A percentile compares a stretch with the other conserved stretches of the same genome.
phyloP scores from a whole-genome alignment of 73 alveolate genomes.

The Vitrella brassicaformis region DNA sequence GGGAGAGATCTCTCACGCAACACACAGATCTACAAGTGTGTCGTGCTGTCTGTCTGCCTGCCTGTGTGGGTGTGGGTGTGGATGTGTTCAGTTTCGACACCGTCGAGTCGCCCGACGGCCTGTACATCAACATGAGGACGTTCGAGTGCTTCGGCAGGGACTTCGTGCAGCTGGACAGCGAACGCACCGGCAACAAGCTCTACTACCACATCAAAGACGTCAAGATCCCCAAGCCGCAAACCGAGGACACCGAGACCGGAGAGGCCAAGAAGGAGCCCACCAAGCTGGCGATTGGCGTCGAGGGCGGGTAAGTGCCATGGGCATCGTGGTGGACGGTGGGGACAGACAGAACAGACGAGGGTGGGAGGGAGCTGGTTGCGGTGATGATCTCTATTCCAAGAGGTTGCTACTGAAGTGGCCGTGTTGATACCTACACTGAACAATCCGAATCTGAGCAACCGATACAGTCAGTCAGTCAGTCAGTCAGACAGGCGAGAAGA shows the following conservation, averaged over 20 bases:
- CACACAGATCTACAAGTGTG: too few relatives aligned
- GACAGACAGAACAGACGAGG: too few relatives aligned
- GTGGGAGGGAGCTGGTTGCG: too few relatives aligned
- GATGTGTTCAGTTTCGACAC: not conserved
- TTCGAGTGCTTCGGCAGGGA: not conserved
- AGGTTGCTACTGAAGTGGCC: too few relatives aligned
- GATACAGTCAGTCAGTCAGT: too few relatives aligned
- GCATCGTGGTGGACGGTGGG: too few relatives aligned
- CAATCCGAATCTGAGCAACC: too few relatives aligned
- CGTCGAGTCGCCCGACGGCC: not conserved
- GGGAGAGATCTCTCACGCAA: too few relatives aligned
- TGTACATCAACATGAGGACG: not conserved
- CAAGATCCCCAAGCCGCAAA: too few relatives aligned
- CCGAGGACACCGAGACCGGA: conserved; percentile 30
- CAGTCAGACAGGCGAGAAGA: not conserved
- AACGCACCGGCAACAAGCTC: not conserved
- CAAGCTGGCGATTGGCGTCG: conserved; percentile 76
- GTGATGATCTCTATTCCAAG: too few relatives aligned
- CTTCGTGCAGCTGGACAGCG: not conserved
- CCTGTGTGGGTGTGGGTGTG: not conserved
- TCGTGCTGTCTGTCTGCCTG: not conserved
- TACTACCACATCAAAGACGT: not conserved
- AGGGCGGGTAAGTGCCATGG: too few relatives aligned
- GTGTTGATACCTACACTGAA: too few relatives aligned
- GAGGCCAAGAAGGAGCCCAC: conserved; percentile 50